A percentile compares a stretch with the other conserved stretches of the same genome.
These are phyloP conservation scores for Ceratocystis cacaofunesta DNA, from an alignment of 2,329 filamentous ascomycete genomes.

Conservation along the genomic window DNA sequence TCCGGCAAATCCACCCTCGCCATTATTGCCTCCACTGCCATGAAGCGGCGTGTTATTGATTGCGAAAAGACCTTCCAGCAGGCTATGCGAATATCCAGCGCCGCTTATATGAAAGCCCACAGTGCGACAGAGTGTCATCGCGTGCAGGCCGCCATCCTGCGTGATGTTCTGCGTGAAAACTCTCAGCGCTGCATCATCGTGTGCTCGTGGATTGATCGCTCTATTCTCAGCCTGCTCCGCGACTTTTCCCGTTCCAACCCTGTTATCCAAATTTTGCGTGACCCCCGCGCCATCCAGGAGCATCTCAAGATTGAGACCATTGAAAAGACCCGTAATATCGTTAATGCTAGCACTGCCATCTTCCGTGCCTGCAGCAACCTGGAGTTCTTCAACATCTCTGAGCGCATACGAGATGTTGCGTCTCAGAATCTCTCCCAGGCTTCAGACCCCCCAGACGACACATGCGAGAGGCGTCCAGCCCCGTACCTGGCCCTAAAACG, in stretches of 20 bases:
- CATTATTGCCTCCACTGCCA: slow-evolving; percentile 58
- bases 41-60: slow-evolving; percentile 53
- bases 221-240: slow-evolving; percentile 43
- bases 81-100: slow-evolving; percentile 44
- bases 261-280: slow-evolving; percentile 55
- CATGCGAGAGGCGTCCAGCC: slow-evolving; percentile 30
- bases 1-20: slow-evolving; percentile 63
- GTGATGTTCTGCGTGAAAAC: slow-evolving; percentile 43
- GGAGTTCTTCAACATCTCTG: slow-evolving; percentile 63
- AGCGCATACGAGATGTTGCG: slow-evolving; percentile 28
- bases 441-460: slow-evolving; percentile 12
- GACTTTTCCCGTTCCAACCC: slow-evolving; percentile 51
- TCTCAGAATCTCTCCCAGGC: slow-evolving; percentile 13
- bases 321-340: slow-evolving; percentile 41
- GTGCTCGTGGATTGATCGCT: slow-evolving; percentile 55
- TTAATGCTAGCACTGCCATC: slow-evolving; percentile 41
- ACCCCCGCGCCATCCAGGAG: slow-evolving; percentile 46
- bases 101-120: slow-evolving; percentile 47
- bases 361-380: slow-evolving; percentile 55
- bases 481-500: slow-evolving; percentile 54
- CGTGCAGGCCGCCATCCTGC: slow-evolving; percentile 47
- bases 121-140: slow-evolving; percentile 47
- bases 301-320: slow-evolving; percentile 44
- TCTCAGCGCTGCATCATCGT: slow-evolving; percentile 51
- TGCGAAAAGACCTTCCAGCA: slow-evolving; percentile 54